These are phyloP conservation scores for Adiantum capillusveneris DNA, from an alignment of 75 land plant species.

Conservation along the genomic window DNA sequence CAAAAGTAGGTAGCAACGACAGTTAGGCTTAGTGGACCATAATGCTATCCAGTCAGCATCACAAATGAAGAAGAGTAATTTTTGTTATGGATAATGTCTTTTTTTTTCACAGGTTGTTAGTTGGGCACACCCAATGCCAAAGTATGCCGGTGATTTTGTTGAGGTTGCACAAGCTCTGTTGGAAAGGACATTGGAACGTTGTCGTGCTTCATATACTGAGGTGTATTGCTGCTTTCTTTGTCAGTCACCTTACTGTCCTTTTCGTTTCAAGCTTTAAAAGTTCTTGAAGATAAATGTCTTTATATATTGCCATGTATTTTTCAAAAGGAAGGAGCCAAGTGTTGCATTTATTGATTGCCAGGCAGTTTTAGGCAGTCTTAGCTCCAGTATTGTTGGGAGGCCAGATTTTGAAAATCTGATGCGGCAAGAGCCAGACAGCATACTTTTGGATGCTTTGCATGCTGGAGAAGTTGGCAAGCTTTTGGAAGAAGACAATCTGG, in stretches of 20 bases:
- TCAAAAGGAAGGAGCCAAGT: too few species aligned
- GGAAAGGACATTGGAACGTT: constrained; percentile 90
- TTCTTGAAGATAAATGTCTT: too few species aligned
- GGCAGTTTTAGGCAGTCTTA: constrained; percentile 97
- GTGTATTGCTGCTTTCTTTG: constrained; percentile 10
- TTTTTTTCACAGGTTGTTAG: constrained; percentile 67
- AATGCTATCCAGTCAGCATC: too few species aligned
- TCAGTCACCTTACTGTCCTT: too few species aligned
- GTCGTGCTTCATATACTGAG: constrained; percentile 95
- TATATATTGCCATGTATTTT: too few species aligned
- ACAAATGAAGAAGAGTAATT: too few species aligned
- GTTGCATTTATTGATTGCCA: constrained; percentile 16
- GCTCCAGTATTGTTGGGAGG: constrained; percentile 89
- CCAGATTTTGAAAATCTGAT: constrained; percentile 79
- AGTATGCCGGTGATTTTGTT: constrained; percentile 84
- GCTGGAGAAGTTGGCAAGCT: constrained; percentile 28
- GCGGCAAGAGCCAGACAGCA: constrained; percentile 81
- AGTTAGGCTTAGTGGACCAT: too few species aligned
- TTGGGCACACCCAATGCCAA: constrained; percentile 99
- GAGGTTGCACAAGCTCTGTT: constrained; percentile 92
- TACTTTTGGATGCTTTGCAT: constrained; percentile 45
- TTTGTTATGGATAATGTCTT: too few species aligned
- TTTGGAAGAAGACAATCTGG: constrained; percentile 25
- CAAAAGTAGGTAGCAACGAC: too few species aligned
- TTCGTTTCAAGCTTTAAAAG: too few species aligned